These are phyloP conservation scores for Oryza glumipatula DNA, from an alignment of 176 grass and related monocot genomes.

Conservation along the genomic window DNA sequence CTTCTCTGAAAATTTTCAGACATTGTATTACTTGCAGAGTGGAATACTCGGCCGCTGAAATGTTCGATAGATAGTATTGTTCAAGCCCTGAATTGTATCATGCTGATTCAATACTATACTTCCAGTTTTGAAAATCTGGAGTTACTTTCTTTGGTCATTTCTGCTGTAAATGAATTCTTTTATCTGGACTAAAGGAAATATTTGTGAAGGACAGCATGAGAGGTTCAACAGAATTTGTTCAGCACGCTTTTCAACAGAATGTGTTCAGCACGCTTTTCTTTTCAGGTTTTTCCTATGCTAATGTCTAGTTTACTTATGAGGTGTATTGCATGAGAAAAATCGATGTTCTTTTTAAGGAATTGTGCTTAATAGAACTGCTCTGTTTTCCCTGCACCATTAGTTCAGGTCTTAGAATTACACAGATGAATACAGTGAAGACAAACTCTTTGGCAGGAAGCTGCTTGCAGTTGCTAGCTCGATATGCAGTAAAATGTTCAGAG, in stretches of 20 bases:
- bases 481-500: slow-evolving; percentile 10
- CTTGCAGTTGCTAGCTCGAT: not conserved
- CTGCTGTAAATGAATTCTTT: slow-evolving; percentile 32
- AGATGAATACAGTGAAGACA: not conserved
- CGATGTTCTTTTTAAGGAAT: not conserved
- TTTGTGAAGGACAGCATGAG: slow-evolving; percentile 29
- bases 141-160: slow-evolving; percentile 1
- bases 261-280: not conserved
- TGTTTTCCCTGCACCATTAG: not conserved
- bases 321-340: not conserved
- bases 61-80: slow-evolving; percentile 8
- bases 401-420: not conserved
- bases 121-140: slow-evolving; percentile 28
- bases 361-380: not conserved
- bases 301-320: not conserved
- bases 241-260: not conserved
- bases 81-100: slow-evolving; percentile 23
- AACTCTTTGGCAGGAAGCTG: not conserved
- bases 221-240: not conserved
- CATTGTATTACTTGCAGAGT: slow-evolving; percentile 45
- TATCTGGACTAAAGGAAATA: slow-evolving; percentile 19
- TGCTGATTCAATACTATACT: slow-evolving; percentile 19
- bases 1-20: slow-evolving; percentile 16
- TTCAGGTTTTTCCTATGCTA: slow-evolving; percentile 14
- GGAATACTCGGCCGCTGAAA: not conserved